Evolutionary conservation across 1,284 basidiomycete genomes (phyloP), one percentile per base, ranked within the genome.

Genomic region (Microbotryum scabiosae): DNA sequence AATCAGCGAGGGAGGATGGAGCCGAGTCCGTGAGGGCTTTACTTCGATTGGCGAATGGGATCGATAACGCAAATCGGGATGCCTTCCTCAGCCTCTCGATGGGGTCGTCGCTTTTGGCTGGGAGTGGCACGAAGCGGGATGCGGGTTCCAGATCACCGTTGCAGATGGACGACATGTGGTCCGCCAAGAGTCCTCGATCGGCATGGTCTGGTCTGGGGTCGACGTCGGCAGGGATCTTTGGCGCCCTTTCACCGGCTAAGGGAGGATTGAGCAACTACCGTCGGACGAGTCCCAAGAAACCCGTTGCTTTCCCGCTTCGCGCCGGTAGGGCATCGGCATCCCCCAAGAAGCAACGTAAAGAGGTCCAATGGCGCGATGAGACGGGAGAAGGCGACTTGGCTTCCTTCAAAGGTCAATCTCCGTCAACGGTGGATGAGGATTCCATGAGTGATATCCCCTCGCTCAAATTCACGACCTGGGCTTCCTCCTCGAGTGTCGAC

Each of bases 291-390:
- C 64, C 59, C 1, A 30, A 52, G 10, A 65, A 65, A 59, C 46
- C 16, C 41, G 55, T 57, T 3, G 49, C 60, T 4, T 60, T 62
- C 46, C 59, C 51, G 20, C 25, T 52, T 20, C 51, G 25, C 16
- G 36, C 36, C 10, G 51, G 16, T 43, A 56, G 9, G 26, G 45
- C 16, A 18, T 28, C n/a, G n/a, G 21, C 7, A 30, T 60, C 59
- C 32, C 54, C 51, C 14, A 68, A 62, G 56, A 66, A 62, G 56
- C 54, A 41, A 41, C 23, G 53, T 32, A 68, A 68, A 54, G 64
- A 57, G 18, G 64, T 68, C 20, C 64, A 68, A 53, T 68, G 66
- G 66, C 46, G 64, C 4, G 66, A 68, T 58, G 66, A 68, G 56
- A 45, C 60, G 4, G 64, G 66, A 23, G 66, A 66, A 10, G 64